Evolutionary conservation across 352 stramenopile genomes (phyloP).

Genomic region (Aphanomyces astaci): DNA sequence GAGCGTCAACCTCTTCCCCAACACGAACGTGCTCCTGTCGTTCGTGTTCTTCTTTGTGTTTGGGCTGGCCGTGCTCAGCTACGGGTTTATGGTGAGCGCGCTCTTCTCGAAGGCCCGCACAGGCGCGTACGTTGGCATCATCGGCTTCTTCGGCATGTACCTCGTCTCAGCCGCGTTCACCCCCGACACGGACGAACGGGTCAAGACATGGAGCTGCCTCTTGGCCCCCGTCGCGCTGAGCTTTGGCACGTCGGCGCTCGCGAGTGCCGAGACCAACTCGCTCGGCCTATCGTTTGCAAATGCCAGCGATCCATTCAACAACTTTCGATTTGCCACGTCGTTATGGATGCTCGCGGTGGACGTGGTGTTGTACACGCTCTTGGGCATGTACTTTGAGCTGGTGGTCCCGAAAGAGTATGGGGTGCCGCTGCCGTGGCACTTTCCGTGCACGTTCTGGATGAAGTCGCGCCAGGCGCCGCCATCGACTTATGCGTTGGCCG

Average conservation of each 20-base stretch:
- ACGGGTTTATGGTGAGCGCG: not conserved
- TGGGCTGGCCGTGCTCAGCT: conserved; percentile 27
- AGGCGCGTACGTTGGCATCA: not conserved
- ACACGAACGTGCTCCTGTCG: conserved; percentile 34
- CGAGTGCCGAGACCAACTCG: not conserved
- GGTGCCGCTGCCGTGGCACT: conserved; percentile 84
- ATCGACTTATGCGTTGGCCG: too few species aligned
- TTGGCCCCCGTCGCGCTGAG: not conserved
- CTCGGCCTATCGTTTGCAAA: not conserved
- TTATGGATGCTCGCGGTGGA: conserved; percentile 87
- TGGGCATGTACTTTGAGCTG: conserved; percentile 86
- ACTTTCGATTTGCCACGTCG: conserved; percentile 48
- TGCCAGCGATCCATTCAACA: conserved; percentile 20
- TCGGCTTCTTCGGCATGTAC: not conserved
- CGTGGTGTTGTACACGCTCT: conserved; percentile 72
- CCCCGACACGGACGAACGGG: too few species aligned
- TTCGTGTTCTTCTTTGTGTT: conserved; percentile 27
- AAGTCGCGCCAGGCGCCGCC: too few species aligned
- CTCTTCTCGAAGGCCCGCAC: conserved; percentile 10
- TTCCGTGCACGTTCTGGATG: too few species aligned
- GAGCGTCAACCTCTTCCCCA: conserved; percentile 35
- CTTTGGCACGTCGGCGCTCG: not conserved
- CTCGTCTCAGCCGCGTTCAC: not conserved
- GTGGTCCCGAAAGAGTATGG: conserved; percentile 91
- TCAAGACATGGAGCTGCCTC: too few species aligned